Conservation (phyloP, 441 rosid species). For the California macrophylla region DNA sequence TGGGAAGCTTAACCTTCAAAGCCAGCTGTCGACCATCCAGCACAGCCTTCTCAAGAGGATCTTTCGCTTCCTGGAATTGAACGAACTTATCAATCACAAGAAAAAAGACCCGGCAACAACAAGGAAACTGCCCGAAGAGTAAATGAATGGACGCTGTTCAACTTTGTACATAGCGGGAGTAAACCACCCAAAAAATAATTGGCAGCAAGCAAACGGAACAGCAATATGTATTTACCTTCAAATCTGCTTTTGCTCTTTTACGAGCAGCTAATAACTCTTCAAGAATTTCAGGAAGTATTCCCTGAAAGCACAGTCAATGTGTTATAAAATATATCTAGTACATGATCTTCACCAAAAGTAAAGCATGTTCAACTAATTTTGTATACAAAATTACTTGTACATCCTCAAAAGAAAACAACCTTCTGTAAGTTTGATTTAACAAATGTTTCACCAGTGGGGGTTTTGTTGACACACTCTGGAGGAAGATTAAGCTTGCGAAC, state of each 20-base stretch:
- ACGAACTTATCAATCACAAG: slow-evolving; percentile 19
- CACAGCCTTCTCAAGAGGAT: slow-evolving; percentile 95
- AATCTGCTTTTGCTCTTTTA: slow-evolving; percentile 91
- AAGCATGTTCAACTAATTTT: not conserved
- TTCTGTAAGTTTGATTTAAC: slow-evolving; percentile 77
- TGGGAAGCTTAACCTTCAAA: slow-evolving; percentile 51
- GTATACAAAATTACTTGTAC: not conserved
- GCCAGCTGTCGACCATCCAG: slow-evolving; percentile 96
- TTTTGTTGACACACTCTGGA: slow-evolving; percentile 70
- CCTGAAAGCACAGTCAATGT: slow-evolving; percentile 36
- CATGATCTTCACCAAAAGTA: not conserved
- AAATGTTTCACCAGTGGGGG: slow-evolving; percentile 94
- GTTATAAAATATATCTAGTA: not conserved
- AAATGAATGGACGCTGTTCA: not conserved
- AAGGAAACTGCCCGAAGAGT: slow-evolving; percentile 6
- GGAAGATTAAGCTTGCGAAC: slow-evolving; percentile 68
- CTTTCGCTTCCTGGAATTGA: slow-evolving; percentile 71
- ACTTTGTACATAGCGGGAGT: not conserved
- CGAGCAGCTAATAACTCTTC: slow-evolving; percentile 91
- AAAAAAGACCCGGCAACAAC: not conserved
- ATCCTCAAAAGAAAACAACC: slow-evolving; percentile 30
- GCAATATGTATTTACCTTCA: slow-evolving; percentile 45
- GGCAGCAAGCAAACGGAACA: slow-evolving; percentile 8
- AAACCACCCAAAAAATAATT: slow-evolving; percentile 9
- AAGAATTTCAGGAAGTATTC: slow-evolving; percentile 97